Evolutionary conservation across 1,284 basidiomycete species (phyloP).

Genomic region (Moesziomyces parantarcticus): DNA sequence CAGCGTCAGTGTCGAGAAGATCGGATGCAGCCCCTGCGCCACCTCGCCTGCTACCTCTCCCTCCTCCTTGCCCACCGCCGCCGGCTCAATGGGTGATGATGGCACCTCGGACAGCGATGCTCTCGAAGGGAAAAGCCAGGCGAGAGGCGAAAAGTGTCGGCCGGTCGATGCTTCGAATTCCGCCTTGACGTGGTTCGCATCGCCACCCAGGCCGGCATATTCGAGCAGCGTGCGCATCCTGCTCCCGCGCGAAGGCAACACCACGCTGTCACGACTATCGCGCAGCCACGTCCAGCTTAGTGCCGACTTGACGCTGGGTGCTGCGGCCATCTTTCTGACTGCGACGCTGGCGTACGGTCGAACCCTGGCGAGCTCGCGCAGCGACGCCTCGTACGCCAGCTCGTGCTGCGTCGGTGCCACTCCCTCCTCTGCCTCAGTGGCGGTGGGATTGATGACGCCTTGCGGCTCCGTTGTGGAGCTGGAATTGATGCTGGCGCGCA

Average conservation of each 20-base stretch:
- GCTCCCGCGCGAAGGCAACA: conserved; percentile 70
- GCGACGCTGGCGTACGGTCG: conserved; percentile 52
- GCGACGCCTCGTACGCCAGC: conserved; percentile 57
- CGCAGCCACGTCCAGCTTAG: conserved; percentile 80
- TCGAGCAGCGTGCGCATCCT: conserved; percentile 42
- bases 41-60: background rate
- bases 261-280: conserved; percentile 82
- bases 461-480: conserved; percentile 32
- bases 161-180: conserved; percentile 47
- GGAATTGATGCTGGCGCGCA: conserved; percentile 77
- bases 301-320: conserved; percentile 77
- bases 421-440: conserved; percentile 39
- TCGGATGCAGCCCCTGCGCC: background rate
- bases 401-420: conserved; percentile 49
- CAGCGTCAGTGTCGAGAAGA: conserved; percentile 31
- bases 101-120: background rate
- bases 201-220: conserved; percentile 61
- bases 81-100: background rate
- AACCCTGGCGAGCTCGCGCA: conserved; percentile 51
- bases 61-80: background rate
- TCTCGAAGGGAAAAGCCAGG: conserved; percentile 10
- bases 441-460: conserved; percentile 28
- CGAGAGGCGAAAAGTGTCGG: conserved; percentile 19
- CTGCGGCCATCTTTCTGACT: conserved; percentile 22
- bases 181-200: conserved; percentile 54